Base-by-base conservation (phyloP, 345 rosid genomes). In the Eutrema yunnanense region DNA sequence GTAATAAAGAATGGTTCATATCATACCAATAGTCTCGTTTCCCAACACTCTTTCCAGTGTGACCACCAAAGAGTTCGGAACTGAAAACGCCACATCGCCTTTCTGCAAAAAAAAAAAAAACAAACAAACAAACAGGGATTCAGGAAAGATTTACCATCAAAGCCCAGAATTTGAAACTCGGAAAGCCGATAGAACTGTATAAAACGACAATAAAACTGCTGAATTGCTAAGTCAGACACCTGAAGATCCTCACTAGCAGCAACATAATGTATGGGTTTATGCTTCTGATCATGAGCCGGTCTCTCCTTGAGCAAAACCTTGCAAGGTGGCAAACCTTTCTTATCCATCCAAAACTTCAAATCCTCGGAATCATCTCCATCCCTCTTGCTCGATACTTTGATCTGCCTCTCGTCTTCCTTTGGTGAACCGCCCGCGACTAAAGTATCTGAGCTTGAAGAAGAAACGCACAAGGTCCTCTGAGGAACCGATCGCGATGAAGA, bases 41-140 rank as follows among this genome's bases (percentile, higher is more conserved):
- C 98, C 98, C 74, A 94, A 62, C 3, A 94, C 98, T 86, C 98
- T 86, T 78, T 91, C 98, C 2, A 94, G 90, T 19, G 98, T 94
- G 73, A 91, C 98, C 34, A 94, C 91, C 79, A 94, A 76, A 7
- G 96, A 86, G 75, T 88, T 81, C 14, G 96, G 96, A 70, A 94
- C 96, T 8, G 90, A 94, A 79, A 91, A 87, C 6, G 88, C 97
- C 54, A 86, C 92, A 66, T 88, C 98, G 16, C 95, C 97, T 11
- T 79, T 89, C 97, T 90, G 81, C 36, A 56, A 69, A 43, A 33
- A 60, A 69, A 43, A 19, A 0, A 19, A 19, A 19, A 19, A 19
- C 1, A 19, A 19, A 19, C 19, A 19, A 19, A 59, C 0, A 55
- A 7, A 8, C 2, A 42, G 22, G 7, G 32, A 27, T 34, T 37